phyloP scores from a whole-genome alignment of 345 rosid genomes.

The Euclidium syriacum region DNA sequence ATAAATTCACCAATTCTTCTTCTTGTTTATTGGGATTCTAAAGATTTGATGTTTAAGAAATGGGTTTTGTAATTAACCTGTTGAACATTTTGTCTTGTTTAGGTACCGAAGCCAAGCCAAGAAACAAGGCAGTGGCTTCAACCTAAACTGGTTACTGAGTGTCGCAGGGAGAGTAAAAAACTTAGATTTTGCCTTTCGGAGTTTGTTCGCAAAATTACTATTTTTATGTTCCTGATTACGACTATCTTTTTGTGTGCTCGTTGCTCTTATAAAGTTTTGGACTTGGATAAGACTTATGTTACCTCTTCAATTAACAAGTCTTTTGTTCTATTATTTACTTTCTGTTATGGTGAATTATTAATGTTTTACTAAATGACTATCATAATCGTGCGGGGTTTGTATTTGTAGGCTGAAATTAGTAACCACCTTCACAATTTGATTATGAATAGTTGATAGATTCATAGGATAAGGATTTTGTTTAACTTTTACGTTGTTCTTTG shows the following conservation, averaged over 20 bases:
- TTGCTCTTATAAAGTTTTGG: constrained; percentile 2
- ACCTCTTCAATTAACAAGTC: not conserved
- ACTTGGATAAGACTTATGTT: not conserved
- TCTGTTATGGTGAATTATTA: not conserved
- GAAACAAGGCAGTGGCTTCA: constrained; percentile 47
- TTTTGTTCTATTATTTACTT: not conserved
- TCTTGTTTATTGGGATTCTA: not conserved
- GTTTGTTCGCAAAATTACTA: constrained; percentile 7
- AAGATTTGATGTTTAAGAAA: not conserved
- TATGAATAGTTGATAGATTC: no score
- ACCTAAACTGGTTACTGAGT: constrained; percentile 23
- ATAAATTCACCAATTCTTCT: no score
- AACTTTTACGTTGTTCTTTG: no score
- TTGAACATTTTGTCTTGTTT: not conserved
- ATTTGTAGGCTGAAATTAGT: no score
- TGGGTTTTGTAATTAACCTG: not conserved
- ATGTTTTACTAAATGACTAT: no score
- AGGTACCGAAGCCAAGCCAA: constrained; percentile 75
- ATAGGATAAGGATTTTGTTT: no score
- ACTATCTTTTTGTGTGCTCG: not conserved
- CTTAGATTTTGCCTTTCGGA: constrained; percentile 10
- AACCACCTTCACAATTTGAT: no score
- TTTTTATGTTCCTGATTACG: not conserved
- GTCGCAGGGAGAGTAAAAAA: not conserved
- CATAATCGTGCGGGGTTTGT: no score